Percentiles rank a stretch among this genome's conserved stretches.
Evolutionary conservation across 495 filamentous ascomycete species (phyloP).

Genomic region (Friedmanniomyces simplex): DNA sequence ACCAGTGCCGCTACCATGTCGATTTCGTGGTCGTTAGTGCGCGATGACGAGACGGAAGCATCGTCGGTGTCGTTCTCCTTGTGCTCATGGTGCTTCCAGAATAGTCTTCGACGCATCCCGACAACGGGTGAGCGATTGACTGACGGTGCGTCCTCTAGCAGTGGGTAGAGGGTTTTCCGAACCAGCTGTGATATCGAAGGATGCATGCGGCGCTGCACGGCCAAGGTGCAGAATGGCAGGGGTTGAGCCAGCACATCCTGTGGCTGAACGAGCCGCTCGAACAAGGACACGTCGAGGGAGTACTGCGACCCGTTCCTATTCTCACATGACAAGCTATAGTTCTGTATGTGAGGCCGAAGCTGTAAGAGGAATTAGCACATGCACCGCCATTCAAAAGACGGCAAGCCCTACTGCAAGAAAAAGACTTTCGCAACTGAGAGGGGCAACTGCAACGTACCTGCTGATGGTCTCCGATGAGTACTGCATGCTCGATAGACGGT

Average conservation of each 20-base stretch:
- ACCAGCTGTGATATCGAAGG: slow-evolving; percentile 54
- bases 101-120: slow-evolving; percentile 57
- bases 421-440: no score
- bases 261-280: slow-evolving; percentile 55
- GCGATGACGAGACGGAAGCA: slow-evolving; percentile 40
- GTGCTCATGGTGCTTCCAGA: slow-evolving; percentile 61
- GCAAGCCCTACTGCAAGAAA: no score
- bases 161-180: slow-evolving; percentile 53
- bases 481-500: slow-evolving; percentile 59
- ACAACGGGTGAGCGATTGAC: slow-evolving; percentile 50
- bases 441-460: slow-evolving; percentile 11
- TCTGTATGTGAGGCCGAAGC: slow-evolving; percentile 59
- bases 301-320: slow-evolving; percentile 45
- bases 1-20: slow-evolving; percentile 56
- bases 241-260: slow-evolving; percentile 16
- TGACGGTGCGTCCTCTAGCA: slow-evolving; percentile 45
- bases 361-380: slow-evolving; percentile 32
- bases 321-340: slow-evolving; percentile 54
- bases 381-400: no score
- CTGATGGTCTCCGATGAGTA: slow-evolving; percentile 69
- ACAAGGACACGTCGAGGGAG: slow-evolving; percentile 54
- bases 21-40: slow-evolving; percentile 59
- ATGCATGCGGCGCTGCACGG: slow-evolving; percentile 66
- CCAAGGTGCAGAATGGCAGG: slow-evolving; percentile 48
- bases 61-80: slow-evolving; percentile 40